Conservation (phyloP, 306 rosid genomes). For the Medicago ruthenica region DNA sequence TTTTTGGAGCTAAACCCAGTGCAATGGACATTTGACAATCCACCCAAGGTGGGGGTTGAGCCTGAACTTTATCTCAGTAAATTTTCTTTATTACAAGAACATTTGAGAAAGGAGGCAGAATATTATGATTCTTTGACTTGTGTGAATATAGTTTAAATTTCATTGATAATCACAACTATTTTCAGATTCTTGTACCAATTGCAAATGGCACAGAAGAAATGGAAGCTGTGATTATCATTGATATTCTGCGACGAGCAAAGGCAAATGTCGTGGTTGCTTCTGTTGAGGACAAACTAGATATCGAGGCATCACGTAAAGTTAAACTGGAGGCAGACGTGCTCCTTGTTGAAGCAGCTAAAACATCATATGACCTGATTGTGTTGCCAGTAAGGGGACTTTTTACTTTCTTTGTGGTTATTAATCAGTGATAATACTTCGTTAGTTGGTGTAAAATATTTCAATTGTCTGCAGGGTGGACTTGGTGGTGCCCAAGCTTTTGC, state of each 20-base stretch:
- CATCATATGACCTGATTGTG: conserved; percentile 78
- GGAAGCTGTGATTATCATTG: conserved; percentile 87
- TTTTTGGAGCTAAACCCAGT: conserved; percentile 73
- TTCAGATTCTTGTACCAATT: conserved; percentile 89
- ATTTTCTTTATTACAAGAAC: conserved; percentile 1
- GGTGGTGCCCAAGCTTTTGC: conserved; percentile 95
- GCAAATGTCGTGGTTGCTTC: conserved; percentile 91
- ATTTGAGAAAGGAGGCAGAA: conserved; percentile 8
- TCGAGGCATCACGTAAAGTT: conserved; percentile 76
- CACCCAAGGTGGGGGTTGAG: conserved; percentile 68
- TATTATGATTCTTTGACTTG: background rate
- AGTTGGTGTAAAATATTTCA: conserved; percentile 37
- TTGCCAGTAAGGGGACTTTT: conserved; percentile 69
- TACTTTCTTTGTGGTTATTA: background rate
- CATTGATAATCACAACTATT: background rate
- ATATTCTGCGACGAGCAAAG: conserved; percentile 79
- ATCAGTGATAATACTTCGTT: background rate
- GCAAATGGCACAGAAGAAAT: conserved; percentile 94
- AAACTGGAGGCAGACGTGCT: conserved; percentile 84
- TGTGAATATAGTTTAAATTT: background rate
- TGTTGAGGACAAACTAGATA: conserved; percentile 72
- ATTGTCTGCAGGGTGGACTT: conserved; percentile 78
- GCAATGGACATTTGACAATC: conserved; percentile 70
- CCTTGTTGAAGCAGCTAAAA: conserved; percentile 76
- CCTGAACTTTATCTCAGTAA: background rate